Evolutionary conservation across 2,329 filamentous ascomycete species (phyloP).

Genomic region (Ascochyta pisi): DNA sequence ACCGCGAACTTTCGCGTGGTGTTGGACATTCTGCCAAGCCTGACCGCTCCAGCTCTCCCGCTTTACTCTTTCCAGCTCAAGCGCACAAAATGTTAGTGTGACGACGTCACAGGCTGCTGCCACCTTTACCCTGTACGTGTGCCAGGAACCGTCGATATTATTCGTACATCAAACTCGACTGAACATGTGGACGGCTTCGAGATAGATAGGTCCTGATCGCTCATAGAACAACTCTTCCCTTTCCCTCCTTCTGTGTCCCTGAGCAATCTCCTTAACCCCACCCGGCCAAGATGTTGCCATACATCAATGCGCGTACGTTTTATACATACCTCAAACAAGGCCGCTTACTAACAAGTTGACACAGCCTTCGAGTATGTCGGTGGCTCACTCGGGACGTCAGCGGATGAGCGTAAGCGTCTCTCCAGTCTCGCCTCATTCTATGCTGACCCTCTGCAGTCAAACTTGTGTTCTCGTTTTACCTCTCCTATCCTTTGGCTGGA

Average conservation of each 20-base stretch:
- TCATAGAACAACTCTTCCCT: neutral
- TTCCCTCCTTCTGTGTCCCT: neutral
- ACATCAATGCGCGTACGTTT: slow-evolving; percentile 65
- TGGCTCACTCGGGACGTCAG: slow-evolving; percentile 64
- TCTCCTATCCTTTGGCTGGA: slow-evolving; percentile 90
- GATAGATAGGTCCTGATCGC: slow-evolving; percentile 18
- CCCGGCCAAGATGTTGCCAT: slow-evolving; percentile 63
- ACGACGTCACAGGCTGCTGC: slow-evolving; percentile 26
- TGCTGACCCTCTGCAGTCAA: slow-evolving; percentile 72
- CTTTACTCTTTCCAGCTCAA: neutral
- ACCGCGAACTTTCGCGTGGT: slow-evolving; percentile 18
- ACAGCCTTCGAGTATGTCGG: slow-evolving; percentile 68
- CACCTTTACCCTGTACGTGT: slow-evolving; percentile 7
- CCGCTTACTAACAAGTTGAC: slow-evolving; percentile 7
- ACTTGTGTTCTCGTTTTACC: slow-evolving; percentile 85
- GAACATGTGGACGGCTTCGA: slow-evolving; percentile 22
- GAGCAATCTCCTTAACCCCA: neutral
- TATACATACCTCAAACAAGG: neutral
- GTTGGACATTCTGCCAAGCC: slow-evolving; percentile 6
- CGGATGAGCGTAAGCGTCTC: slow-evolving; percentile 66
- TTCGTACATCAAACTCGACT: slow-evolving; percentile 11
- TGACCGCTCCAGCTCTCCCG: slow-evolving; percentile 7
- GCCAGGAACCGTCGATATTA: slow-evolving; percentile 11
- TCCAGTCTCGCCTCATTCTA: neutral
- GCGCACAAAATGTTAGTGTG: slow-evolving; percentile 15